These are phyloP conservation scores for Marchantia polymorpha DNA, from an alignment of 225 moss, liverwort and hornwort species.

Conservation along the genomic window DNA sequence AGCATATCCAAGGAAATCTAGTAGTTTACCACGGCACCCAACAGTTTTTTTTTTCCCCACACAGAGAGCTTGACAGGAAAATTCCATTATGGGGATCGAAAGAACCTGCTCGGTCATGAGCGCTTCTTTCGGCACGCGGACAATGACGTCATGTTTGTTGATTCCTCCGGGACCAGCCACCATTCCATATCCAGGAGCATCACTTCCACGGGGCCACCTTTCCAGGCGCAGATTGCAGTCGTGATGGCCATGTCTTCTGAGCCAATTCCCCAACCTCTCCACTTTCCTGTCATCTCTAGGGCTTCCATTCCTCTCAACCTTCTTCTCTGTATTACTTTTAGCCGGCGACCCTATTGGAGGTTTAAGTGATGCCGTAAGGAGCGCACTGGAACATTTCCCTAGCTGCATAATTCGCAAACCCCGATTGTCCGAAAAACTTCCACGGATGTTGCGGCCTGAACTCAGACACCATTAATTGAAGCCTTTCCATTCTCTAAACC, in stretches of 20 bases:
- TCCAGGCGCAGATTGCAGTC: conserved; percentile 74
- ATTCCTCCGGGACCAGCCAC: conserved; percentile 76
- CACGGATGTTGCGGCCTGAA: not conserved
- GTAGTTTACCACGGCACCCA: not conserved
- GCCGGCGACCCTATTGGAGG: conserved; percentile 32
- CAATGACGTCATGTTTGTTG: conserved; percentile 59
- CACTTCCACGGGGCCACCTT: conserved; percentile 59
- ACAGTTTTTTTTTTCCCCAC: not conserved
- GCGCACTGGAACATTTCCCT: conserved; percentile 21
- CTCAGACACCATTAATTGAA: not conserved
- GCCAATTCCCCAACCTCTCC: conserved; percentile 64
- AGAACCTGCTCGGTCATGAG: conserved; percentile 84
- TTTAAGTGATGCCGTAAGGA: conserved; percentile 27
- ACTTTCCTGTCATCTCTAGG: conserved; percentile 52
- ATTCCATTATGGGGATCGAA: not conserved
- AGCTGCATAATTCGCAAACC: conserved; percentile 29
- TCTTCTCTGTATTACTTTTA: conserved; percentile 26
- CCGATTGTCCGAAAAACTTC: not conserved
- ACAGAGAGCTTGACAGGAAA: not conserved
- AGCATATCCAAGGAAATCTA: not conserved
- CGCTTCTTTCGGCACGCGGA: conserved; percentile 74
- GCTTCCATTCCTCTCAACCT: conserved; percentile 29
- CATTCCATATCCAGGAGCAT: conserved; percentile 76
- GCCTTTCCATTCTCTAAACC: not conserved
- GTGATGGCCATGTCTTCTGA: conserved; percentile 54